Base-by-base conservation (phyloP, 179 eudicot genomes). In the Sideroxylon spinosum region DNA sequence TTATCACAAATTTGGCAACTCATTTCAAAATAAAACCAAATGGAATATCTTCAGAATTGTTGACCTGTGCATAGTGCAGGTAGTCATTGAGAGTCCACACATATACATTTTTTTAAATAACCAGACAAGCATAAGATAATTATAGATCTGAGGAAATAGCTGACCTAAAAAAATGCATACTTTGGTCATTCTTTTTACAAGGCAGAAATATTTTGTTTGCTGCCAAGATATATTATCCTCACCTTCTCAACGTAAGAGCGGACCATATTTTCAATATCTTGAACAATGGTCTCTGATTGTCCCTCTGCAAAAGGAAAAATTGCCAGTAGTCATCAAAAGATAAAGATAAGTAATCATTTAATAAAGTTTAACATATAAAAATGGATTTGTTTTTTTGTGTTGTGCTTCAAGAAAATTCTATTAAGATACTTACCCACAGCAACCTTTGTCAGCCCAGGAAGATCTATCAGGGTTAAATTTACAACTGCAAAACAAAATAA, bases 211-310 rank as follows among this genome's bases (percentile, higher is more conserved):
- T 76, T 37, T 19, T 7, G 22, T 67, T 22, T 48, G 26, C 52
- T 65, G 28, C 46, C 74, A 65, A 60, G 6, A 71, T 76, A 49
- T 5, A 78, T 46, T 59, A 77, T 32, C 67, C 80, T 80, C 75
- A 93, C 99, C 96, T 95, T 95, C 78, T 93, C 99, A 81, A 95
- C 98, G 80, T 95, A 95, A 87, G 91, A 86, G 53, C 98, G 99
- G 80, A 95, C 99, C 99, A 95, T 95, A 81, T 88, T 91, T 83
- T 95, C 99, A 79, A 95, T 93, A 82, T 95, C 99, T 89, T 93
- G 82, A 71, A 95, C 99, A 67, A 95, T 95, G 76, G 73, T 86
- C 74, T 90, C 96, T 57, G 90, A 78, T 75, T 95, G 99, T 78
- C 99, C 99, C 89, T 93, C 99, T 95, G 98, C 17, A 55, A 68